phyloP scores from a whole-genome alignment of 257 asterid species.

The Solanum sejunctum region DNA sequence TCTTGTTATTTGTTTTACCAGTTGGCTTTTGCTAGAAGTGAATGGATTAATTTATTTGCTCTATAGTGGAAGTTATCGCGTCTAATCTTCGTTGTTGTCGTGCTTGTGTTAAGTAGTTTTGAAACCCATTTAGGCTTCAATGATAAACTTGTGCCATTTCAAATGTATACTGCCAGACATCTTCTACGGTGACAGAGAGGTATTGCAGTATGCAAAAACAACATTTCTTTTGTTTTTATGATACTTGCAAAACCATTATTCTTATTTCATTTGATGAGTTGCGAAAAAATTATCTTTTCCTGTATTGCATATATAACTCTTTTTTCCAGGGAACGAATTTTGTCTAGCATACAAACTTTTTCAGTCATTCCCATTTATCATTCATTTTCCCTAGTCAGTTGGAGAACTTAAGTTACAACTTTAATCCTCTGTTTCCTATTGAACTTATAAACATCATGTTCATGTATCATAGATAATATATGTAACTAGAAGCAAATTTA shows the following conservation, averaged over 20 bases:
- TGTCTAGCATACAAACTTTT: not conserved
- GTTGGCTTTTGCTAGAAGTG: not conserved
- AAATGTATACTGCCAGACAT: not conserved
- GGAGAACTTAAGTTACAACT: not conserved
- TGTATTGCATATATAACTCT: not conserved
- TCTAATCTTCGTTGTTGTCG: not conserved
- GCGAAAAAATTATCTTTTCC: not conserved
- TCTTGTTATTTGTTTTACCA: not conserved
- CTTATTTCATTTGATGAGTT: not conserved
- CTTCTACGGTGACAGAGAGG: not conserved
- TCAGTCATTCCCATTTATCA: not conserved
- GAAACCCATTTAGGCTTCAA: not conserved
- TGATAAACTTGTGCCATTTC: not conserved
- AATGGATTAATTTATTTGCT: not conserved
- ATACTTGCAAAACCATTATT: not conserved
- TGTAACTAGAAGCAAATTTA: not conserved
- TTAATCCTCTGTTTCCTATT: not conserved
- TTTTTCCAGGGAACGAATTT: not conserved
- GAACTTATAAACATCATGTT: not conserved
- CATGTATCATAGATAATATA: not conserved
- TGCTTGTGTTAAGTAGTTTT: not conserved
- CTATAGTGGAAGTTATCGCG: not conserved
- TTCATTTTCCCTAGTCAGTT: not conserved
- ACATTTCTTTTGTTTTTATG: not conserved
- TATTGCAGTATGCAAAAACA: not conserved